phyloP scores from a whole-genome alignment of 169 alveolate species.

The Eimeria sp. region DNA sequence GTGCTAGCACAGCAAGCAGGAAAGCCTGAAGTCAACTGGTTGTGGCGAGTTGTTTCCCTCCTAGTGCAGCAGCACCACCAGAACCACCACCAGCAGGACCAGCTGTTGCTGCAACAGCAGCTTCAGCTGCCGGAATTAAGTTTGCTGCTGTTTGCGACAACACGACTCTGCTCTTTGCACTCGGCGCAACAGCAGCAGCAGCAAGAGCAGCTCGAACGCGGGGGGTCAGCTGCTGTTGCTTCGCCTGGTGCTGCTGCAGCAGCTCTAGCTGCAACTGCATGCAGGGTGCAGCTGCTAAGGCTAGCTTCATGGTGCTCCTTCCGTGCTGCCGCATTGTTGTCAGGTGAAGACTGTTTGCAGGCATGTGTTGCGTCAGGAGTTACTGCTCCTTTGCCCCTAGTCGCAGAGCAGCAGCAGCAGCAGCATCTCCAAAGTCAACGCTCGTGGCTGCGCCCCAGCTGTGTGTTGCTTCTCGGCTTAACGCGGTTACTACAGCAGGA shows the following conservation, averaged over 20 bases:
- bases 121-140: constrained; percentile 57
- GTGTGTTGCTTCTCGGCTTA: constrained; percentile 40
- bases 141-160: constrained; percentile 29
- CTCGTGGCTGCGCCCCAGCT: constrained; percentile 56
- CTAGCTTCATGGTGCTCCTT: constrained; percentile 23
- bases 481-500: constrained; percentile 60
- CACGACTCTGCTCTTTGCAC: constrained; percentile 39
- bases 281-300: constrained; percentile 35
- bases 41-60: constrained; percentile 24
- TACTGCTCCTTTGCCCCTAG: background rate
- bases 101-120: constrained; percentile 1
- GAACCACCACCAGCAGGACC: constrained; percentile 1
- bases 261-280: background rate
- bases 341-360: background rate
- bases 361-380: background rate
- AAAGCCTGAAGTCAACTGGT: background rate
- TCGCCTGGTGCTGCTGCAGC: constrained; percentile 29
- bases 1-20: background rate
- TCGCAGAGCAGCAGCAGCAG: constrained; percentile 18
- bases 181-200: constrained; percentile 8
- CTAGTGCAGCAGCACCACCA: constrained; percentile 57
- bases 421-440: background rate
- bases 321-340: constrained; percentile 23
- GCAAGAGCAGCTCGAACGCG: background rate
- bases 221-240: background rate